phyloP scores from a whole-genome alignment of 176 grass and related monocot species.

The Thinopyrum elongatum region DNA sequence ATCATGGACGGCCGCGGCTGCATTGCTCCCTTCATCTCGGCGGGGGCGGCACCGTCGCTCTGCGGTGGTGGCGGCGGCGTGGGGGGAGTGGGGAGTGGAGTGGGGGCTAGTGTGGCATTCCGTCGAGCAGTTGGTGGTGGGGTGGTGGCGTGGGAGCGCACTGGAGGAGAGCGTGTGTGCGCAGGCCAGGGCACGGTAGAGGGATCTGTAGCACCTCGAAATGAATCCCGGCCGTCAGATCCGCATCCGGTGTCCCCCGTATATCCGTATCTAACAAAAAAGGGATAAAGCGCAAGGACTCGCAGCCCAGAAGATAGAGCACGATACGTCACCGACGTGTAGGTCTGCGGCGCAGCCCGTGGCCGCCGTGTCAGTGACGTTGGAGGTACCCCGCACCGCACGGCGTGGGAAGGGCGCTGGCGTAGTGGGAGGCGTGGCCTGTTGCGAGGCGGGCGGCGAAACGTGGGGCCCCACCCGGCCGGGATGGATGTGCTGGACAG shows the following conservation, averaged over 20 bases:
- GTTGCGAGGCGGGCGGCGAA: background rate
- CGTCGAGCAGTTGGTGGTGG: constrained; percentile 17
- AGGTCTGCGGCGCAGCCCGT: background rate
- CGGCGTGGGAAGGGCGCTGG: background rate
- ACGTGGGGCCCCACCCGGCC: background rate
- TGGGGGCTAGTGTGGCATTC: constrained; percentile 30
- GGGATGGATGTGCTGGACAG: constrained; percentile 15
- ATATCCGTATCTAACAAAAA: background rate
- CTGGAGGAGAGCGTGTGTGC: background rate
- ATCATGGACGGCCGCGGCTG: constrained; percentile 46
- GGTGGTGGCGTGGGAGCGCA: background rate
- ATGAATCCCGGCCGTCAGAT: background rate
- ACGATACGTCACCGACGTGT: background rate
- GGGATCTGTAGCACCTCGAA: background rate
- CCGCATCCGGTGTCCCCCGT: background rate
- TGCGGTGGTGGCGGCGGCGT: background rate
- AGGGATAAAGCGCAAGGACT: background rate
- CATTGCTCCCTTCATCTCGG: constrained; percentile 57
- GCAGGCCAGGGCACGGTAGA: background rate
- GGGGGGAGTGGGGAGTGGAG: background rate
- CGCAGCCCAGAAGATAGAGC: accelerated
- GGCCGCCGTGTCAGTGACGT: background rate
- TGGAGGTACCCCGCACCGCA: too few relatives aligned
- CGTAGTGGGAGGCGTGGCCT: background rate
- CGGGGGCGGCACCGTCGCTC: background rate